phyloP scores from a whole-genome alignment of 345 rosid species.

The Sonneratia caseolaris region DNA sequence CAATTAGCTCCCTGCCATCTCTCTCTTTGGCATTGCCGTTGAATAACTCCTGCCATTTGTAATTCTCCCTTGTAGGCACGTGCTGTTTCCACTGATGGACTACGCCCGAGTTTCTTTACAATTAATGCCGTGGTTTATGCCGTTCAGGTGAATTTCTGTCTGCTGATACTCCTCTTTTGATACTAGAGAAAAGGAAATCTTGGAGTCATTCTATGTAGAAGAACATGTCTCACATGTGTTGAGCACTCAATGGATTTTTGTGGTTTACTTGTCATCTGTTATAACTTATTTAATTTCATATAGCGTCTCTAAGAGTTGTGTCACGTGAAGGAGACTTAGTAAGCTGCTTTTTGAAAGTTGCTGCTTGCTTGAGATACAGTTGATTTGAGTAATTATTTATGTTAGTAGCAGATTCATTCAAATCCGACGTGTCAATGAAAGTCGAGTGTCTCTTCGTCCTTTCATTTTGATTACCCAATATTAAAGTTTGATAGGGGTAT shows the following conservation, averaged over 20 bases:
- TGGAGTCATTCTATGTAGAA: neutral
- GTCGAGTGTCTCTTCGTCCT: too few relatives aligned
- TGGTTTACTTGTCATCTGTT: neutral
- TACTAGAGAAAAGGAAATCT: neutral
- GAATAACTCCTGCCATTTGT: neutral
- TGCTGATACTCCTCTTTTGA: neutral
- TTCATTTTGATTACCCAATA: too few relatives aligned
- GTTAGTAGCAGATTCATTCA: too few relatives aligned
- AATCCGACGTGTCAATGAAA: too few relatives aligned
- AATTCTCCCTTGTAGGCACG: constrained; percentile 50
- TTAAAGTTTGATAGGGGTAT: too few relatives aligned
- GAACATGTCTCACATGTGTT: neutral
- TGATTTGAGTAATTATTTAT: too few relatives aligned
- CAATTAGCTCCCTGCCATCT: neutral
- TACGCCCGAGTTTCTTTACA: constrained; percentile 70
- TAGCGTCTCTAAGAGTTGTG: too few relatives aligned
- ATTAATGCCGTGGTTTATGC: constrained; percentile 64
- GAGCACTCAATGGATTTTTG: neutral
- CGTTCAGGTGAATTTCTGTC: constrained; percentile 51
- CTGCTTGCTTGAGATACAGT: too few relatives aligned
- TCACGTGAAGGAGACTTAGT: too few relatives aligned
- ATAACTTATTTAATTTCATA: too few relatives aligned
- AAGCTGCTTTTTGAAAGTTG: too few relatives aligned
- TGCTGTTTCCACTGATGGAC: constrained; percentile 71
- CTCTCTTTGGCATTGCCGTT: neutral